Evolutionary conservation across 2,329 filamentous ascomycete species (phyloP).

Genomic region (Penicillium sp.): DNA sequence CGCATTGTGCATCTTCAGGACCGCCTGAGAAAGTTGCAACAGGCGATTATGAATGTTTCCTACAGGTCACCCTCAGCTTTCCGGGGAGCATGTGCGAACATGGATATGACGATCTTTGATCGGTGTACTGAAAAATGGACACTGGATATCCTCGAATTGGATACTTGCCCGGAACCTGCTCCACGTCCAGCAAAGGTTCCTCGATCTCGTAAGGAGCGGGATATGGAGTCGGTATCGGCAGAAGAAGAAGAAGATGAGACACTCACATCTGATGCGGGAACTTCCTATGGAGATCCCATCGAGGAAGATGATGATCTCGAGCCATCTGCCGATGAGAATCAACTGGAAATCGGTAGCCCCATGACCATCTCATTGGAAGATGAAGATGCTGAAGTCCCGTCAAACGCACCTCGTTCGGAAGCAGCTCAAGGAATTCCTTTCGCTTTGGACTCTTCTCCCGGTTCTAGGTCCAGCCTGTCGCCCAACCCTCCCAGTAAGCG

Average conservation of each 20-base stretch:
- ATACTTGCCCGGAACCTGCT: conserved; percentile 31
- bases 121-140: conserved; percentile 50
- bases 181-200: conserved; percentile 9
- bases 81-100: conserved; percentile 53
- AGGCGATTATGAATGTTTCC: conserved; percentile 52
- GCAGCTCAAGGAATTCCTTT: background rate
- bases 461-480: background rate
- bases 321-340: background rate
- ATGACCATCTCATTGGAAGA: background rate
- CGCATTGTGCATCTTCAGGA: conserved; percentile 34
- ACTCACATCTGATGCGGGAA: conserved; percentile 29
- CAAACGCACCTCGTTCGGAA: background rate
- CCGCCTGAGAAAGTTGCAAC: conserved; percentile 58
- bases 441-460: background rate
- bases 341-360: background rate
- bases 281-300: conserved; percentile 2
- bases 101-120: conserved; percentile 67
- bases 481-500: background rate
- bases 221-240: background rate
- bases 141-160: conserved; percentile 41
- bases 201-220: conserved; percentile 8
- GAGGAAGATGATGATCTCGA: conserved; percentile 2
- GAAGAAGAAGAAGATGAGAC: conserved; percentile 34
- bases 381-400: background rate
- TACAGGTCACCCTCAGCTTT: conserved; percentile 59